phyloP scores from a whole-genome alignment of 352 stramenopile species.

The Globisporangium polare region DNA sequence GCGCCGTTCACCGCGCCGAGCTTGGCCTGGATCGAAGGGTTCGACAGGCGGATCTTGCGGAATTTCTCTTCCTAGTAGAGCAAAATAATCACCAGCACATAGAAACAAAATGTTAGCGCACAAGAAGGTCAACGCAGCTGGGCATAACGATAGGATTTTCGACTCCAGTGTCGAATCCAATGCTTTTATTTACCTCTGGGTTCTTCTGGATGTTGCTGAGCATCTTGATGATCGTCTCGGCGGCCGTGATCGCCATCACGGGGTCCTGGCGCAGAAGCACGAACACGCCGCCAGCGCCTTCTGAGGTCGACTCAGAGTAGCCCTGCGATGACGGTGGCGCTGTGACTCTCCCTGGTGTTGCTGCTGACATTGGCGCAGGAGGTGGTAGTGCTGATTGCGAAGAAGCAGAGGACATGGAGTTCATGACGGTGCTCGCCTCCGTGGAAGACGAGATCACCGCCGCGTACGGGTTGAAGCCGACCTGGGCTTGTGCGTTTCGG shows the following conservation, averaged over 20 bases:
- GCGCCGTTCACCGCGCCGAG: conserved; percentile 52
- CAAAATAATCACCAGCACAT: neutral
- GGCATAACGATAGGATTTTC: neutral
- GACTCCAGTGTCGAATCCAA: neutral
- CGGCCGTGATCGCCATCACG: conserved; percentile 37
- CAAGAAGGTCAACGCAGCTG: neutral
- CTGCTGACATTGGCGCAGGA: conserved; percentile 16
- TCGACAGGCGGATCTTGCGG: conserved; percentile 58
- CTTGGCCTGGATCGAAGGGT: conserved; percentile 58
- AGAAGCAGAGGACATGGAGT: conserved; percentile 27
- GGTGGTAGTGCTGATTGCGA: conserved; percentile 13
- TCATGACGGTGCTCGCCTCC: conserved; percentile 50
- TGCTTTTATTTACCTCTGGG: conserved; percentile 32
- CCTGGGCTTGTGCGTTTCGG: conserved; percentile 43
- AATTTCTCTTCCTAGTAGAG: conserved; percentile 61
- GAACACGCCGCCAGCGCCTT: conserved; percentile 40
- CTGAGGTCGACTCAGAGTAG: conserved; percentile 10
- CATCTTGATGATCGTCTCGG: conserved; percentile 71
- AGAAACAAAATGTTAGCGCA: neutral
- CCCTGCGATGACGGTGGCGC: neutral
- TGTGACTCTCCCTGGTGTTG: conserved; percentile 5
- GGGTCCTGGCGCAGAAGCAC: conserved; percentile 60
- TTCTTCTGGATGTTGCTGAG: conserved; percentile 61
- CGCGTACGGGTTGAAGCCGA: conserved; percentile 74
- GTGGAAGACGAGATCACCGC: conserved; percentile 62